These are phyloP conservation scores for Phytophthora pisi DNA, from an alignment of 352 stramenopile species.

Conservation along the genomic window DNA sequence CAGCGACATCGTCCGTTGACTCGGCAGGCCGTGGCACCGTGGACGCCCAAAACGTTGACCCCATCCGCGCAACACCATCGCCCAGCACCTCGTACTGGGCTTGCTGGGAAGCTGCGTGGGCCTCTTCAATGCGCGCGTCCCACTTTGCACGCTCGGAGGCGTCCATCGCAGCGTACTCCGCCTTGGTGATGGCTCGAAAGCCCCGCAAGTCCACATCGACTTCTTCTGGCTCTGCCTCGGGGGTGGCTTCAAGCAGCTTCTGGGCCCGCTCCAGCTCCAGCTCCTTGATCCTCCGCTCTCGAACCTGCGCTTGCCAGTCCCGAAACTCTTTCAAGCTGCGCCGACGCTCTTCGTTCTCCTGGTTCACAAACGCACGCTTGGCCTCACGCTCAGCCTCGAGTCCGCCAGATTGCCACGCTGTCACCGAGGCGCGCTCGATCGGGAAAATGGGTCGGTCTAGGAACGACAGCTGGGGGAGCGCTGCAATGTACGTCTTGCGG, in stretches of 20 bases:
- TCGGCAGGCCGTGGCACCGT: conserved; percentile 1
- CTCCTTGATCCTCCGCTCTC: conserved; percentile 64
- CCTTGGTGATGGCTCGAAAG: conserved; percentile 70
- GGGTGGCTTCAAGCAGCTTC: conserved; percentile 37
- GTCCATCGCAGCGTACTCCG: conserved; percentile 60
- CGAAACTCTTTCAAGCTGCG: conserved; percentile 78
- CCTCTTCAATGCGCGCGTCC: conserved; percentile 63
- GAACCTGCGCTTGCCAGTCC: conserved; percentile 76
- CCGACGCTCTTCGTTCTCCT: conserved; percentile 74
- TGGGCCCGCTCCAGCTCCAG: conserved; percentile 51
- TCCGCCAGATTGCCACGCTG: conserved; percentile 90
- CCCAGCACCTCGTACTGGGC: conserved; percentile 47
- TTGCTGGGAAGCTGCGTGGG: conserved; percentile 46
- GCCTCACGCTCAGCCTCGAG: conserved; percentile 87
- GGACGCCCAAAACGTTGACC: conserved; percentile 57
- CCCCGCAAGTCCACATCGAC: conserved; percentile 43
- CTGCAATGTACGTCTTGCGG: conserved; percentile 91
- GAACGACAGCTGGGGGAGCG: conserved; percentile 85
- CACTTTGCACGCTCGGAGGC: conserved; percentile 53
- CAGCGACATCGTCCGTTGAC: background rate
- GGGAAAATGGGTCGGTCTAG: conserved; percentile 96
- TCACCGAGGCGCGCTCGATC: conserved; percentile 81
- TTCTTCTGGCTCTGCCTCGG: conserved; percentile 26
- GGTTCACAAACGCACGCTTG: conserved; percentile 74
- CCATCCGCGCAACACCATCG: conserved; percentile 51